A percentile compares a stretch with the other conserved stretches of the same genome.
Conservation (phyloP, 768 basidiomycete genomes). For the Boletus vermiculosoides region DNA sequence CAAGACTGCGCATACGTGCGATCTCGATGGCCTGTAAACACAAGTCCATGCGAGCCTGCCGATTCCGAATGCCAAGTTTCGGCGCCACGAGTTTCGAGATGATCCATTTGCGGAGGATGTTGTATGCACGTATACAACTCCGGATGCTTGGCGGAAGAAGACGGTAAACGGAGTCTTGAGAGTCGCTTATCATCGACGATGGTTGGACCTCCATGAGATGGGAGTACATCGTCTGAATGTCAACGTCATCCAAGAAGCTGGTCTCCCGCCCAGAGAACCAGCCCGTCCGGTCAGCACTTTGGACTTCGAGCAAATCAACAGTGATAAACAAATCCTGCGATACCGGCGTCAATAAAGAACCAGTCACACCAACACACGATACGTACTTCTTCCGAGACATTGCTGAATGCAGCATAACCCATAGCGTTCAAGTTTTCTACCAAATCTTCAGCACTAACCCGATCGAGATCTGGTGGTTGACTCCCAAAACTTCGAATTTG, state of each 20-base stretch:
- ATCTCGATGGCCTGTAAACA: conserved; percentile 73
- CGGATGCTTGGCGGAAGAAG: conserved; percentile 73
- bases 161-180: conserved; percentile 69
- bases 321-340: conserved; percentile 73
- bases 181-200: conserved; percentile 68
- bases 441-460: conserved; percentile 62
- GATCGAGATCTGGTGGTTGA: conserved; percentile 63
- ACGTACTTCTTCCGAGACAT: conserved; percentile 72
- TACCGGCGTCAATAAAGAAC: conserved; percentile 5
- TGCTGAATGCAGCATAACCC: conserved; percentile 71
- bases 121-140: conserved; percentile 73
- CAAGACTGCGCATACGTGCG: conserved; percentile 59
- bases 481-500: conserved; percentile 30
- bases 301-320: conserved; percentile 77
- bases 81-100: conserved; percentile 67
- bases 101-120: conserved; percentile 76
- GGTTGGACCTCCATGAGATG: conserved; percentile 72
- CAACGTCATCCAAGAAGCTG: conserved; percentile 55
- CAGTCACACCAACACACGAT: not conserved
- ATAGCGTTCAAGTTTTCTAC: conserved; percentile 79
- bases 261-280: conserved; percentile 70
- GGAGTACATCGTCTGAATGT: conserved; percentile 77
- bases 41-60: conserved; percentile 73
- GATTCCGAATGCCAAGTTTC: conserved; percentile 56
- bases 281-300: conserved; percentile 73